These are phyloP conservation scores for Hypomontagnella submonticulosa DNA, from an alignment of 495 filamentous ascomycete genomes.

Conservation along the genomic window DNA sequence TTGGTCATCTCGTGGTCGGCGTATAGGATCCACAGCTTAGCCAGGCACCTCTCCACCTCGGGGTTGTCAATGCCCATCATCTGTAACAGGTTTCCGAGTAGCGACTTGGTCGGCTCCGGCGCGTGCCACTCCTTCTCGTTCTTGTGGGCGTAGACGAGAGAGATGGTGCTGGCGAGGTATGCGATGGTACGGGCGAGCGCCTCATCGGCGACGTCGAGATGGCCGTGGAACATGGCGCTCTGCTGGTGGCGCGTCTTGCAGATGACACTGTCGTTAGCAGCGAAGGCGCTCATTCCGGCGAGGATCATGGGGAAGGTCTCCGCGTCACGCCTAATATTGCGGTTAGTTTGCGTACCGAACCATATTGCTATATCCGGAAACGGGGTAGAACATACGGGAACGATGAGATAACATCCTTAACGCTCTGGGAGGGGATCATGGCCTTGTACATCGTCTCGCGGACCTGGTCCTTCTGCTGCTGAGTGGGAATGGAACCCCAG, in stretches of 20 bases:
- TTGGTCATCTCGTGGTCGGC: slow-evolving; percentile 66
- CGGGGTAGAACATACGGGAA: slow-evolving; percentile 40
- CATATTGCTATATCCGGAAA: neutral
- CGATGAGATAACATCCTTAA: slow-evolving; percentile 50
- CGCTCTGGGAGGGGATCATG: slow-evolving; percentile 49
- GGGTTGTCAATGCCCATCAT: slow-evolving; percentile 49
- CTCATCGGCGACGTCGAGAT: slow-evolving; percentile 53
- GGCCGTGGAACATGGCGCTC: slow-evolving; percentile 53
- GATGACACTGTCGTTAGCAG: slow-evolving; percentile 42
- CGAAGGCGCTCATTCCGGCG: slow-evolving; percentile 53
- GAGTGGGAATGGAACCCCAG: slow-evolving; percentile 56
- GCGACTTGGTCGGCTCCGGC: slow-evolving; percentile 45
- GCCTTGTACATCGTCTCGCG: slow-evolving; percentile 50
- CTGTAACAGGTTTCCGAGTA: slow-evolving; percentile 41
- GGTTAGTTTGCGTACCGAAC: slow-evolving; percentile 11
- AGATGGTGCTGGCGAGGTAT: slow-evolving; percentile 52
- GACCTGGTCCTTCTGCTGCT: slow-evolving; percentile 51
- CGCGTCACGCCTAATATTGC: slow-evolving; percentile 31
- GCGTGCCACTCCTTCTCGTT: slow-evolving; percentile 56
- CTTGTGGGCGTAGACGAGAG: slow-evolving; percentile 54
- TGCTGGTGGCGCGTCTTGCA: slow-evolving; percentile 53
- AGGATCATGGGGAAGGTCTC: slow-evolving; percentile 45
- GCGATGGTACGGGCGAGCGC: slow-evolving; percentile 56
- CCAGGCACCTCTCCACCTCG: slow-evolving; percentile 50
- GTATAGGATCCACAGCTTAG: slow-evolving; percentile 58